Conservation (phyloP, 192 early-diverging fungal species). For the Phycomyces nitens region DNA sequence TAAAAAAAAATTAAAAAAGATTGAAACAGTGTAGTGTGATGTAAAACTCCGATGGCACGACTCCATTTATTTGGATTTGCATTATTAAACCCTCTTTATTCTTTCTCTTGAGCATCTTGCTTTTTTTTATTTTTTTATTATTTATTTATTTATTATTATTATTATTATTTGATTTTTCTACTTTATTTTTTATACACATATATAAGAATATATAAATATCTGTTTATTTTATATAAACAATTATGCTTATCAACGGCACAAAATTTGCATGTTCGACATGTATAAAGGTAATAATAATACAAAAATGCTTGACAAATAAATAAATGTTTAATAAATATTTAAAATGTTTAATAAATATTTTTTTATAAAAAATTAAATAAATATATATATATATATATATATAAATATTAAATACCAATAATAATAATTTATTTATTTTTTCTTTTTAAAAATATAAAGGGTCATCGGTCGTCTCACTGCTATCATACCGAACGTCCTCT, state of each 20-base stretch:
- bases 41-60: too few relatives aligned
- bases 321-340: too few relatives aligned
- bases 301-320: too few relatives aligned
- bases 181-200: slow-evolving; percentile 1
- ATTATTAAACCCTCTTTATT: background rate
- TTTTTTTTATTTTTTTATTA: background rate
- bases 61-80: too few relatives aligned
- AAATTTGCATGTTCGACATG: slow-evolving; percentile 35
- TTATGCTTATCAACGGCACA: slow-evolving; percentile 27
- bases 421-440: background rate
- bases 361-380: background rate
- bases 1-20: too few relatives aligned
- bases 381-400: background rate
- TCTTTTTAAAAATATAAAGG: slow-evolving; percentile 5
- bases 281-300: slow-evolving; percentile 26
- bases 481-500: slow-evolving; percentile 50
- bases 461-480: slow-evolving; percentile 35
- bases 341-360: too few relatives aligned
- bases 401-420: background rate
- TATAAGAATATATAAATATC: slow-evolving; percentile 2
- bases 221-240: too few relatives aligned
- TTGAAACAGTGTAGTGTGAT: too few relatives aligned
- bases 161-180: slow-evolving; percentile 5
- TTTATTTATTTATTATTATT: slow-evolving; percentile 7
- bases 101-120: background rate